Evolutionary conservation across 176 grass and related monocot species (phyloP).

Genomic region (Oryza glaberrima): DNA sequence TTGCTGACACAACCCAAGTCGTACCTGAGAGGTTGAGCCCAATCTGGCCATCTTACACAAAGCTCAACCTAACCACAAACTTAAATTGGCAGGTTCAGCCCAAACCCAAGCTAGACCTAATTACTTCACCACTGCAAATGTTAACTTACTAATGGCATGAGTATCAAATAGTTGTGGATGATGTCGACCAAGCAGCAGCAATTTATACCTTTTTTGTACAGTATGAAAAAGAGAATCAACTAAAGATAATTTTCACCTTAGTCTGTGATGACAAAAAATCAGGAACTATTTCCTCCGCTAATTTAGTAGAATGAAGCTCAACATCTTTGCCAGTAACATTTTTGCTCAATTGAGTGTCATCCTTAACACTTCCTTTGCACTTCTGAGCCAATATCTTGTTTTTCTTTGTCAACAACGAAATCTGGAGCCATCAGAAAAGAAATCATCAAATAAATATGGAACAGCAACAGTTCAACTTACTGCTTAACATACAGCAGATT

Average conservation of each 20-base stretch:
- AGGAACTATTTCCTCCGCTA: conserved; percentile 35
- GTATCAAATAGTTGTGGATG: not conserved
- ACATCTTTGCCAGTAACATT: conserved; percentile 42
- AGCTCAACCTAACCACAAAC: not conserved
- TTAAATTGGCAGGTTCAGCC: not conserved
- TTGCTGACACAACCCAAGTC: not conserved
- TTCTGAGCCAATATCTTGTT: conserved; percentile 75
- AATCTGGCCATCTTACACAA: not conserved
- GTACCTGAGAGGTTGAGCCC: not conserved
- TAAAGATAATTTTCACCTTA: conserved; percentile 38
- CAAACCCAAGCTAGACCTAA: not conserved
- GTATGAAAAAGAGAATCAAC: conserved; percentile 18
- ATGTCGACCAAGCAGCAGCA: not conserved
- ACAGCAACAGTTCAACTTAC: not conserved
- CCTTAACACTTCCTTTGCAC: conserved; percentile 50
- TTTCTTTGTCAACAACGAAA: conserved; percentile 74
- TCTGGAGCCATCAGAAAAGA: conserved; percentile 45
- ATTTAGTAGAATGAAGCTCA: conserved; percentile 40
- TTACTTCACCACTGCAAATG: not conserved
- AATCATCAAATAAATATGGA: conserved; percentile 30
- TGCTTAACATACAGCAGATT: not conserved
- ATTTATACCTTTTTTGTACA: not conserved
- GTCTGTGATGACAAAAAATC: conserved; percentile 46
- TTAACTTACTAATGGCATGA: not conserved
- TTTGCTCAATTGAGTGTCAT: conserved; percentile 32